Evolutionary conservation across 768 basidiomycete genomes (phyloP), one percentile per base, ranked within the genome.

Genomic region (Daedaleopsis nitida): DNA sequence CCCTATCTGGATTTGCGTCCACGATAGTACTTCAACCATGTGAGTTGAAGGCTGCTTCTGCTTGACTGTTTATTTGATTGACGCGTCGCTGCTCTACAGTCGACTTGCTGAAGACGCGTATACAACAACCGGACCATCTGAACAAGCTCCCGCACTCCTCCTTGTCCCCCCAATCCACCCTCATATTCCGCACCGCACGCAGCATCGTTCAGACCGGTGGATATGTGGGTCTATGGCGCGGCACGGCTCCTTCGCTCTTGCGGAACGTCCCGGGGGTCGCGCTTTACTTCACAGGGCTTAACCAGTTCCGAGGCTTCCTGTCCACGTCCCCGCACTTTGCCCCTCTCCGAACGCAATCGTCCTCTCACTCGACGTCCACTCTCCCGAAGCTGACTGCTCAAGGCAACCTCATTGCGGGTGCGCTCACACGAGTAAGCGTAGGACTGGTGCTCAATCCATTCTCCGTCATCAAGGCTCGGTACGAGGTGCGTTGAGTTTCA

Each of bases 181-280:
- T 81, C 8, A 80, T 92, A 34, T 66, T 85, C 64, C 71, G 72
- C 38, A 86, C 84, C 5, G 73, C 83, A 4, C 81, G 78, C 43
- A 77, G 83, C 27, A 86, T 98, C 8, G 66, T 94, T 23, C 68
- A 77, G 32, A 76, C 81, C 3, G 80, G 88, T 55, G 96, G 96
- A 3, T 59, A 86, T 13, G 62, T 70, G 37, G 94, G 93, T 0
- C 78, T 97, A 34, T 98, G 96, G 96, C 80, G 93, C 56, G 96
- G 96, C 10, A 96, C 96, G 0, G 76, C 79, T 7, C 88, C 94
- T 7, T 92, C 94, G 1, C 77, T 97, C 13, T 74, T 84, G 19
- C 81, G 94, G 58, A 97, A 96, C 70, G 86, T 97, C 5, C 96
- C 96, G 1, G 96, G 96, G 5, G 91, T 97, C 19, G 94, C 95